These are phyloP conservation scores for Chrysosporium keratinophilum DNA, from an alignment of 2,329 filamentous ascomycete species.

Conservation along the genomic window DNA sequence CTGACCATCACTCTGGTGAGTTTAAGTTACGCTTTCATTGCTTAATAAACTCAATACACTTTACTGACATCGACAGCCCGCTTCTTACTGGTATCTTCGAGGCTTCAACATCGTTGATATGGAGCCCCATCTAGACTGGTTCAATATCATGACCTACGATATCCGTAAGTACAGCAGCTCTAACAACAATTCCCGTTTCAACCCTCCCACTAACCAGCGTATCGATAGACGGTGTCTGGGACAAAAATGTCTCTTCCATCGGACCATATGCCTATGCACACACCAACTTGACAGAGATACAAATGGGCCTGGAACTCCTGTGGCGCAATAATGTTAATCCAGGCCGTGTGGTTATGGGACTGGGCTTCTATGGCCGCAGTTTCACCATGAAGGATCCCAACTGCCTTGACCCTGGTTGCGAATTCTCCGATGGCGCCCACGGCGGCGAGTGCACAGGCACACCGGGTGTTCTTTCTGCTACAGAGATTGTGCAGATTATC, in stretches of 20 bases:
- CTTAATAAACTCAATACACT: not conserved
- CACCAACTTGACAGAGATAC: constrained; percentile 28
- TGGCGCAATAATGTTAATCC: constrained; percentile 24
- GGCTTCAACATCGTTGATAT: constrained; percentile 20
- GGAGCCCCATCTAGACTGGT: constrained; percentile 18
- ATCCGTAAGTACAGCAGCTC: constrained; percentile 15
- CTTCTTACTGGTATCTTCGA: constrained; percentile 26
- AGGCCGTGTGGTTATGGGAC: constrained; percentile 22
- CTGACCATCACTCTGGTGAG: constrained; percentile 17
- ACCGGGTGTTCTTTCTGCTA: constrained; percentile 23
- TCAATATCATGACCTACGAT: constrained; percentile 27
- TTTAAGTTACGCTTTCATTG: not conserved
- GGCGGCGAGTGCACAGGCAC: constrained; percentile 24
- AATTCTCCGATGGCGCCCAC: constrained; percentile 21
- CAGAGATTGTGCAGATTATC: constrained; percentile 27
- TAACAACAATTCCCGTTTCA: not conserved
- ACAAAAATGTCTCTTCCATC: constrained; percentile 15
- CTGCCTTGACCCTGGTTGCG: constrained; percentile 25
- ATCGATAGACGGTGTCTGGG: constrained; percentile 22
- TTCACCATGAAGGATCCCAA: constrained; percentile 17
- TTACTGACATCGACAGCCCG: constrained; percentile 16
- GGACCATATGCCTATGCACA: constrained; percentile 22
- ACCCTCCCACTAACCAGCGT: not conserved
- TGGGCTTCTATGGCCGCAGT: constrained; percentile 24
- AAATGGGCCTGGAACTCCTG: constrained; percentile 20